Evolutionary conservation across 1,284 basidiomycete species (phyloP).

Genomic region (Stereum hirsutum): DNA sequence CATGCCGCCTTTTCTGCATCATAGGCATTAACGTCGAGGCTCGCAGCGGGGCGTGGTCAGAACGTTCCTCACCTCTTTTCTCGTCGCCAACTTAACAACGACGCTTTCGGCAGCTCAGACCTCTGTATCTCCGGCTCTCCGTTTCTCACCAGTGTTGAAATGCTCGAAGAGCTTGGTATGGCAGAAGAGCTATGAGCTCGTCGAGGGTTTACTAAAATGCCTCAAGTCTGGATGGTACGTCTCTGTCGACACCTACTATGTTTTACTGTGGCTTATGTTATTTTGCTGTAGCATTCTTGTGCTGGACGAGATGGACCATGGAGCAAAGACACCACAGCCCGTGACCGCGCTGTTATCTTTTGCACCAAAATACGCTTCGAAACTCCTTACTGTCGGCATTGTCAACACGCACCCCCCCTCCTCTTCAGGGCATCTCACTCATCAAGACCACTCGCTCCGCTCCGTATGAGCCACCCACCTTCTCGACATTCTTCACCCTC

Average conservation of each 20-base stretch:
- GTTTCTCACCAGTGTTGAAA: constrained; percentile 32
- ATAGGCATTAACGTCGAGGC: too few relatives aligned
- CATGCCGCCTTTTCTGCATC: too few relatives aligned
- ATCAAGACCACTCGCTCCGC: constrained; percentile 66
- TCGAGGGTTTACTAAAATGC: constrained; percentile 31
- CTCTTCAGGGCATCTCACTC: constrained; percentile 33
- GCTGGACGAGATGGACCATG: constrained; percentile 74
- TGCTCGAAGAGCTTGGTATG: constrained; percentile 46
- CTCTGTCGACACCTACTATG: neutral
- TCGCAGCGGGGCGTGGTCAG: too few relatives aligned
- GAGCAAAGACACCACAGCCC: constrained; percentile 46
- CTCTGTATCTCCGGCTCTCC: constrained; percentile 76
- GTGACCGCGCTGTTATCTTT: constrained; percentile 57
- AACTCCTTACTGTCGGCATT: constrained; percentile 64
- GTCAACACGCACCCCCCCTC: constrained; percentile 79
- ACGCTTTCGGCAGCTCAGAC: constrained; percentile 23
- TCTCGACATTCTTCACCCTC: constrained; percentile 50
- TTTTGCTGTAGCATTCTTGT: constrained; percentile 57
- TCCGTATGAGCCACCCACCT: constrained; percentile 66
- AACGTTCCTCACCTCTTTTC: too few relatives aligned
- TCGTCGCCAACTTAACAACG: too few relatives aligned
- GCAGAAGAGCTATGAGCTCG: constrained; percentile 27
- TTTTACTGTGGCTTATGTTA: neutral
- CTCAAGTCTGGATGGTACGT: constrained; percentile 50
- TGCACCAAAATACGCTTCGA: constrained; percentile 35